Conservation (phyloP, 768 basidiomycete genomes). For the Trametes cubensis region DNA sequence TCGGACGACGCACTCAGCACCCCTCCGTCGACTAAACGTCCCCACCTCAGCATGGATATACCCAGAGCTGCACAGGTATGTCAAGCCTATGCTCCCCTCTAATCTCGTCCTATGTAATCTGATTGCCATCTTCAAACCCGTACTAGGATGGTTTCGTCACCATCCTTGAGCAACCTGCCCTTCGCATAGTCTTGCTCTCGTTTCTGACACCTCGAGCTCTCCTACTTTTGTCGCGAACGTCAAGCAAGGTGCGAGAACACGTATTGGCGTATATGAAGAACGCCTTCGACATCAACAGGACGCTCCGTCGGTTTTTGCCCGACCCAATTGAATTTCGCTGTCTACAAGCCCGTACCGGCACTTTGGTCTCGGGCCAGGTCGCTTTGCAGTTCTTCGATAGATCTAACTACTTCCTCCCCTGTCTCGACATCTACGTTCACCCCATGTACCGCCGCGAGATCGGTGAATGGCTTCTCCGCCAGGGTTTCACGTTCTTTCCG, state of each 20-base stretch:
- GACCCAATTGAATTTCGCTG: slow-evolving; percentile 42
- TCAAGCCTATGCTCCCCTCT: no score
- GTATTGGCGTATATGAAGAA: background rate
- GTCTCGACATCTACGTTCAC: slow-evolving; percentile 51
- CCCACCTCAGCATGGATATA: no score
- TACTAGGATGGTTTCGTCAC: no score
- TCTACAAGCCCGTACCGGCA: slow-evolving; percentile 45
- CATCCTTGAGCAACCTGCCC: no score
- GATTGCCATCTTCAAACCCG: no score
- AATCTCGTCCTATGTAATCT: no score
- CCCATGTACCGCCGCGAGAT: slow-evolving; percentile 31
- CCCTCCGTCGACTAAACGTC: no score
- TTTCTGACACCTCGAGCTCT: background rate
- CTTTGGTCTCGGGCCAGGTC: slow-evolving; percentile 54
- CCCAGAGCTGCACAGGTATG: no score
- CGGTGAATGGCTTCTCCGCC: slow-evolving; percentile 38
- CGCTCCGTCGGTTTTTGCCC: slow-evolving; percentile 39
- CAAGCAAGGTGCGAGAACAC: no score
- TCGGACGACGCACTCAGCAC: no score
- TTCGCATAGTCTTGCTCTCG: no score
- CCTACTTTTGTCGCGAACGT: background rate
- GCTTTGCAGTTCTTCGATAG: slow-evolving; percentile 56
- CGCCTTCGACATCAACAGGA: slow-evolving; percentile 38
- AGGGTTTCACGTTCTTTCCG: slow-evolving; percentile 38
- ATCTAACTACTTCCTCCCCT: slow-evolving; percentile 42